These are phyloP conservation scores for Lichenothelia convexa DNA, from an alignment of 495 filamentous ascomycete species.

Conservation along the genomic window DNA sequence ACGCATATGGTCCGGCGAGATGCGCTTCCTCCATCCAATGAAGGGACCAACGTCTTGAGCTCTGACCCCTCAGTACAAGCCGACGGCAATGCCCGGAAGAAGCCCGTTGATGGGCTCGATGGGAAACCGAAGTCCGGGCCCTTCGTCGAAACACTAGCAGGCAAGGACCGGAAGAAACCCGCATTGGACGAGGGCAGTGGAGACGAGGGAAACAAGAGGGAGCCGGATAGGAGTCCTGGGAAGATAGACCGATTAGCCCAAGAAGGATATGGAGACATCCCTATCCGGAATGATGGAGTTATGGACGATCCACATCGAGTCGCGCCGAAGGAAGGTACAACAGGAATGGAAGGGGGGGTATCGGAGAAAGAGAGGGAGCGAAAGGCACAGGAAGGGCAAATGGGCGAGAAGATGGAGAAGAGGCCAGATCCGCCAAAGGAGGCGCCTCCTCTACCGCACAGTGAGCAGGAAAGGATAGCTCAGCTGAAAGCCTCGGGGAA, in stretches of 20 bases:
- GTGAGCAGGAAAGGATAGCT: conserved; percentile 42
- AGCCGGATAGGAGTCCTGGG: no score
- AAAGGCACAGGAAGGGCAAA: conserved; percentile 38
- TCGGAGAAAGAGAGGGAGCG: conserved; percentile 63
- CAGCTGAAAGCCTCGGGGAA: conserved; percentile 25
- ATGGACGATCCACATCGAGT: conserved; percentile 69
- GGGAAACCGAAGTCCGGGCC: conserved; percentile 88
- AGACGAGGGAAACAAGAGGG: not conserved
- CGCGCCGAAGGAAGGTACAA: conserved; percentile 64
- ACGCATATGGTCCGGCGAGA: no score
- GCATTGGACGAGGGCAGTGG: conserved; percentile 31
- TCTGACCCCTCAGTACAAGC: no score
- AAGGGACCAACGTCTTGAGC: no score
- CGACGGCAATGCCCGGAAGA: no score
- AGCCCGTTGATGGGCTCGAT: conserved; percentile 87
- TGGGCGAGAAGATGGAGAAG: conserved; percentile 46
- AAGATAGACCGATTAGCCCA: no score
- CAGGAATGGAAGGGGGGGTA: conserved; percentile 72
- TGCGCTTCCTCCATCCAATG: no score
- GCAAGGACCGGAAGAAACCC: conserved; percentile 17
- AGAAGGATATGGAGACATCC: conserved; percentile 48
- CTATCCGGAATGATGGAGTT: conserved; percentile 65
- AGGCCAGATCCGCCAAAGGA: conserved; percentile 69
- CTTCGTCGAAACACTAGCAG: conserved; percentile 23
- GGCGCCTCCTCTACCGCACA: conserved; percentile 60